A percentile compares a stretch with the other conserved stretches of the same genome.
These are phyloP conservation scores for Thalassiosira livingstoniorum DNA, from an alignment of 352 stramenopile genomes.

Conservation along the genomic window DNA sequence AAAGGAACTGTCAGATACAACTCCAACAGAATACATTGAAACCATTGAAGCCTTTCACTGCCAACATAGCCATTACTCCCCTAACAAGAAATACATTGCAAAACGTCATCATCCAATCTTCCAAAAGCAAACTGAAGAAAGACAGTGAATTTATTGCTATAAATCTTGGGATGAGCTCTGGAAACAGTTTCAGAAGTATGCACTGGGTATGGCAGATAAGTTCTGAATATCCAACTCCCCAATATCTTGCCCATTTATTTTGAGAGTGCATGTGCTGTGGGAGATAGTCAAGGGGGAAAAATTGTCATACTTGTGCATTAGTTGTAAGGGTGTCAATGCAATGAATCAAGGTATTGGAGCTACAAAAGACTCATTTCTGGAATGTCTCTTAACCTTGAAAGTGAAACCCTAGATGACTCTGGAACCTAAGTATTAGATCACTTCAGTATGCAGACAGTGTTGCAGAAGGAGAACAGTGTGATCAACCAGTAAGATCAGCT, in stretches of 20 bases:
- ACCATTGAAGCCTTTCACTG: neutral
- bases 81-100: constrained; percentile 4
- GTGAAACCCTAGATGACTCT: no score
- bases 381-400: no score
- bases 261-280: neutral
- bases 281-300: constrained; percentile 5
- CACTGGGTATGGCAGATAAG: neutral
- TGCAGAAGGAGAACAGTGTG: no score
- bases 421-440: no score
- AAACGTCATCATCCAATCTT: constrained; percentile 3
- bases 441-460: no score
- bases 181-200: neutral
- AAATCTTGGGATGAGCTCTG: constrained; percentile 7
- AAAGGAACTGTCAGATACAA: neutral
- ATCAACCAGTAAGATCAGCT: no score
- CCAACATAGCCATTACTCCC: neutral
- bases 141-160: neutral
- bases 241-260: neutral
- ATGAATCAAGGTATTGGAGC: no score
- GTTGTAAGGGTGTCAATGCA: no score
- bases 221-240: neutral
- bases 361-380: no score
- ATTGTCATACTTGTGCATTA: constrained; percentile 2
- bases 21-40: neutral
- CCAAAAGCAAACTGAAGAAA: neutral